Conservation (phyloP, 176 grass and related monocot genomes). For the Areca catechu region DNA sequence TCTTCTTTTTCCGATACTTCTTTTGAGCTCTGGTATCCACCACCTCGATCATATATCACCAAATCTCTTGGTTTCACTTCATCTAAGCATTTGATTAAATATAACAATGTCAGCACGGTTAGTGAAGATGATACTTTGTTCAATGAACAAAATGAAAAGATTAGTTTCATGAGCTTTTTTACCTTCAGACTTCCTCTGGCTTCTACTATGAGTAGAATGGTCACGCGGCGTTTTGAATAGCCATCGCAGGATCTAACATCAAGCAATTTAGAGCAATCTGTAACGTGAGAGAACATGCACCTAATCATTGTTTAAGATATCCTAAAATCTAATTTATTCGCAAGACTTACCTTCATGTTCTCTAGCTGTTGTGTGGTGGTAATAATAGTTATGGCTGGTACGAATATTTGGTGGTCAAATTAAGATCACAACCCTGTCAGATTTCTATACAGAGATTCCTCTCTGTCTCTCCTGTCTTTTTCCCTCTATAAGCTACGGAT, state of each 20-base stretch:
- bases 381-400: no score
- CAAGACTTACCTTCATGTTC: conserved; percentile 8
- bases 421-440: background rate
- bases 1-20: background rate
- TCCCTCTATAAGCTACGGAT: background rate
- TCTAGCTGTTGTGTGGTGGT: background rate
- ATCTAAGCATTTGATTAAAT: background rate
- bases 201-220: background rate
- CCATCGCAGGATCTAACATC: background rate
- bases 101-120: background rate
- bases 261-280: background rate
- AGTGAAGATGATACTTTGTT: no score
- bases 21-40: background rate
- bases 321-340: background rate
- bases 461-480: no score
- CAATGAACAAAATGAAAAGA: background rate
- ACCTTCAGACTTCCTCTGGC: no score
- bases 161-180: no score
- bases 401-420: background rate
- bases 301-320: background rate
- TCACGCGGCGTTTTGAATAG: background rate
- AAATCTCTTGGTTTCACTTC: background rate
- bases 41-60: background rate
- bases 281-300: conserved; percentile 8
- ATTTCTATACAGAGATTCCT: no score